A percentile compares a stretch with the other conserved stretches of the same genome.
Evolutionary conservation across 2,329 filamentous ascomycete species (phyloP).

Genomic region (Thelonectria olida): DNA sequence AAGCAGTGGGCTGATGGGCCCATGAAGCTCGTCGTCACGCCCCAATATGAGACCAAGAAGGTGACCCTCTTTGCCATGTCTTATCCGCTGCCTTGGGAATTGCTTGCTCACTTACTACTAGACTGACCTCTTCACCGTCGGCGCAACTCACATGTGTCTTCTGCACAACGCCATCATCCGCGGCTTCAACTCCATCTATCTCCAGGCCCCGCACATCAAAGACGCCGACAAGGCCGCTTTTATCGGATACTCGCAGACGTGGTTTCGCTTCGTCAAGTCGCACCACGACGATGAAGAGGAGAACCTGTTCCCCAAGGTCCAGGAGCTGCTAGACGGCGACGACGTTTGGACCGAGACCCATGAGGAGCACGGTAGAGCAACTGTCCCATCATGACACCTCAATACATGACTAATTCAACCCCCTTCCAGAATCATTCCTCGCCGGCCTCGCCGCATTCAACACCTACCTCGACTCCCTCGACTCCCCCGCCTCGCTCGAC

Average conservation of each 20-base stretch:
- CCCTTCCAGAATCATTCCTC: conserved; percentile 55
- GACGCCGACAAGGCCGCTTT: conserved; percentile 65
- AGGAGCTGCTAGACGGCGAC: conserved; percentile 60
- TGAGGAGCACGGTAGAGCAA: conserved; percentile 62
- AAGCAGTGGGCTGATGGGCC: conserved; percentile 63
- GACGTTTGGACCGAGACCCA: conserved; percentile 61
- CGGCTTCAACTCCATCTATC: conserved; percentile 71
- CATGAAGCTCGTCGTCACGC: conserved; percentile 63
- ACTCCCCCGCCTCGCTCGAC: conserved; percentile 53
- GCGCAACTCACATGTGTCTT: conserved; percentile 69
- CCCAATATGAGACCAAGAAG: conserved; percentile 62
- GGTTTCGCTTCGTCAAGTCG: conserved; percentile 66
- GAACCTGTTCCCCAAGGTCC: conserved; percentile 64
- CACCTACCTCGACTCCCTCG: conserved; percentile 58
- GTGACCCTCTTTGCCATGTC: conserved; percentile 41
- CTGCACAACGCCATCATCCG: conserved; percentile 71
- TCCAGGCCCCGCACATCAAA: conserved; percentile 63
- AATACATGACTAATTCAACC: neutral
- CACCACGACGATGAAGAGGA: conserved; percentile 70
- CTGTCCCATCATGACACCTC: neutral
- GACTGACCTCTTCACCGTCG: conserved; percentile 67
- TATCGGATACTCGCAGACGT: conserved; percentile 65
- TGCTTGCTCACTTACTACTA: conserved; percentile 30
- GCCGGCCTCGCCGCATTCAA: conserved; percentile 61
- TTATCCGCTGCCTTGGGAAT: neutral